Base-by-base conservation (phyloP, 331 rosid species). In the Malus hybrid region DNA sequence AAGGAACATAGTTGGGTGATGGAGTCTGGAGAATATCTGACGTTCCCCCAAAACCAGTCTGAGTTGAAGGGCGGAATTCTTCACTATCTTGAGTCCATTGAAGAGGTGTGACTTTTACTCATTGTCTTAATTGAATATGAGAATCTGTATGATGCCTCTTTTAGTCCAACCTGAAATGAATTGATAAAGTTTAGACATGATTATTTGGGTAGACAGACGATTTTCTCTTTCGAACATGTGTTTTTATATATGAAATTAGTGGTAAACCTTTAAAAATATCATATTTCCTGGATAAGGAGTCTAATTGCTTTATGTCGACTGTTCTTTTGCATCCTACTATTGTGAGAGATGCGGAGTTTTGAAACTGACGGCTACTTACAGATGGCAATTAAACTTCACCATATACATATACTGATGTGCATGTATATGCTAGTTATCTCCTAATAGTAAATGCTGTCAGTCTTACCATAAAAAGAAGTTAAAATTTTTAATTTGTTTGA, bases 61-160 rank as follows among this genome's bases (percentile, higher is more conserved):
- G 92, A 84, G 76, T 79, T 91, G 77, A 88, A 83, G 70, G 97
- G 98, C 64, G 97, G 97, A 75, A 75, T 91, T 81, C 81, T 79
- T 75, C 97, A 91, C 86, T 92, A 94, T 80, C 93, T 94, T n/a
- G 96, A 94, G 81, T 91, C 89, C 82, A 88, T 91, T 75, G 99
- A 91, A 85, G 99, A 94, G 88, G 97, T 91, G 63, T 82, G 48
- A 66, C 39, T 88, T 84, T 73, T 20, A 73, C 13, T 39, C 42
- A 7, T 56, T 63, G 42, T 72, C 53, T 66, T 36, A 57, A 36
- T 70, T 29, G 30, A 8, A 64, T 26, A 22, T 15, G 18, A 14
- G 16, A 34, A 72, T 72, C 33, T 72, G 5, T 58, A 56, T 6
- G 66, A 36, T 22, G 32, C 52, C 52, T 55, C 22, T 33, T 71